phyloP scores from a whole-genome alignment of 164 flowering plant species.

The Piper longum region DNA sequence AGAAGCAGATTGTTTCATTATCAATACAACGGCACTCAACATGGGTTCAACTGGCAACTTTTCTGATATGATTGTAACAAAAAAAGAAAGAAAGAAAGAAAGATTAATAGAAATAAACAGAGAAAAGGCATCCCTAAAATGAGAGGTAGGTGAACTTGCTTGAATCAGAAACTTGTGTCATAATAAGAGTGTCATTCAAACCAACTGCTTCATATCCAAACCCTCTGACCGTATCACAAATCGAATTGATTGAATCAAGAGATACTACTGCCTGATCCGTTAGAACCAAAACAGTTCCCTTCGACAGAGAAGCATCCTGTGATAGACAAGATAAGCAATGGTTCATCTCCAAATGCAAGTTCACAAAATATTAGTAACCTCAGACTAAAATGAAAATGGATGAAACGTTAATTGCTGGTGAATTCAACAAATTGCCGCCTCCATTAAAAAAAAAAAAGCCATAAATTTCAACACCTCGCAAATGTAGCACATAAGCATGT shows the following conservation, averaged over 20 bases:
- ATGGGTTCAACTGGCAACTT: slow-evolving; percentile 47
- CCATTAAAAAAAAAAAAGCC: too few relatives aligned
- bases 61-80: slow-evolving; percentile 18
- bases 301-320: slow-evolving; percentile 20
- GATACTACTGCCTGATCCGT: slow-evolving; percentile 35
- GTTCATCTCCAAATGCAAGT: too few relatives aligned
- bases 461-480: too few relatives aligned
- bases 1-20: slow-evolving; percentile 28
- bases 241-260: slow-evolving; percentile 11
- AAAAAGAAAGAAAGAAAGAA: neutral
- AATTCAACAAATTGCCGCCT: too few relatives aligned
- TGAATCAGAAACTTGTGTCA: slow-evolving; percentile 49
- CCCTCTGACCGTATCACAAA: slow-evolving; percentile 22
- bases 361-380: too few relatives aligned
- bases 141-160: slow-evolving; percentile 14
- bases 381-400: too few relatives aligned
- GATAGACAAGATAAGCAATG: too few relatives aligned
- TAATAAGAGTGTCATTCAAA: slow-evolving; percentile 31
- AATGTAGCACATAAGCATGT: too few relatives aligned
- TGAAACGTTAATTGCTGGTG: too few relatives aligned
- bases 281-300: slow-evolving; percentile 22
- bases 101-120: neutral
- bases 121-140: neutral
- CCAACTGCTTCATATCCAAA: slow-evolving; percentile 21
- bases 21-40: slow-evolving; percentile 34